Evolutionary conservation across 2,329 filamentous ascomycete species (phyloP).

Genomic region (Cordyceps cateniannulata): DNA sequence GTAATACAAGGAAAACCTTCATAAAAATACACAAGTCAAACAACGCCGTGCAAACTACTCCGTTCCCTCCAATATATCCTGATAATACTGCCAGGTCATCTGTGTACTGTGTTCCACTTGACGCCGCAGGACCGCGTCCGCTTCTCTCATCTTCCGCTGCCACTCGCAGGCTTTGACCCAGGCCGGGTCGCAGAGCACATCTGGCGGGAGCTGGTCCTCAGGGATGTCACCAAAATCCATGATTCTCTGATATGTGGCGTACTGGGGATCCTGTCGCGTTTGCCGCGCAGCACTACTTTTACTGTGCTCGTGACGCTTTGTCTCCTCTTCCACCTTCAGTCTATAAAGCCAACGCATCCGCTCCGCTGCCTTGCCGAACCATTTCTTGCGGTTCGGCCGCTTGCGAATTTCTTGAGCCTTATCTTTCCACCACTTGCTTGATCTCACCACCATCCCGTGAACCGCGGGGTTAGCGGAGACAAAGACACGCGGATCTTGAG

Average conservation of each 20-base stretch:
- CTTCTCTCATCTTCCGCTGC: conserved; percentile 23
- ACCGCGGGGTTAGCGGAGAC: conserved; percentile 44
- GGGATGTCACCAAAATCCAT: conserved; percentile 33
- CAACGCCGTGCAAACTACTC: not conserved
- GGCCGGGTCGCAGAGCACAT: conserved; percentile 35
- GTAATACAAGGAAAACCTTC: no score
- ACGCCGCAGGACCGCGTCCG: not conserved
- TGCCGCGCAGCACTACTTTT: not conserved
- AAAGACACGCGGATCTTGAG: conserved; percentile 30
- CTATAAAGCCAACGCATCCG: conserved; percentile 29
- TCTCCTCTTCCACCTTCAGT: conserved; percentile 17
- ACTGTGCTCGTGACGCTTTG: conserved; percentile 6
- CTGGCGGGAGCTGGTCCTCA: conserved; percentile 35
- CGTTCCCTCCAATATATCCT: not conserved
- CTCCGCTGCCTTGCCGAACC: conserved; percentile 39
- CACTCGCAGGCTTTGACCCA: conserved; percentile 38
- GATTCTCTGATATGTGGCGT: conserved; percentile 22
- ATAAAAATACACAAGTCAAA: not conserved
- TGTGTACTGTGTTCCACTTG: not conserved
- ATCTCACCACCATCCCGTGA: conserved; percentile 38
- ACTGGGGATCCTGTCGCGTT: conserved; percentile 21
- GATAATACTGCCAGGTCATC: not conserved
- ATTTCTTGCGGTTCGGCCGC: conserved; percentile 43
- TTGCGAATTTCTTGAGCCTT: conserved; percentile 45
- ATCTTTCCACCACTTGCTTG: conserved; percentile 37